Evolutionary conservation across 2,329 filamentous ascomycete genomes (phyloP).

Genomic region (Pyrenochaeta sp.): DNA sequence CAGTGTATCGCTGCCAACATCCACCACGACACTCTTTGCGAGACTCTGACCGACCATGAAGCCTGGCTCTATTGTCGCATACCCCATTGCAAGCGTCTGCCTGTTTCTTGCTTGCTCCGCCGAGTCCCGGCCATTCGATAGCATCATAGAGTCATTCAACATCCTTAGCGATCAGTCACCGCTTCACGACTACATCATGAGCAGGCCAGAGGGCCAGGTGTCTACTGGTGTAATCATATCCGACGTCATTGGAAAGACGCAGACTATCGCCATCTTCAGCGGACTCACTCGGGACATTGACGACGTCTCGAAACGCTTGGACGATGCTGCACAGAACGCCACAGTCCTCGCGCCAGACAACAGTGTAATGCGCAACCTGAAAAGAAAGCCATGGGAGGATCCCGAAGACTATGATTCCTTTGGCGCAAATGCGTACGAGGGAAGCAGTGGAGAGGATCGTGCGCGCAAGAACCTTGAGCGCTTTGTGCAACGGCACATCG

Average conservation of each 20-base stretch:
- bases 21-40: slow-evolving; percentile 15
- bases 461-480: slow-evolving; percentile 77
- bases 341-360: slow-evolving; percentile 91
- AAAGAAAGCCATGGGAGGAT: slow-evolving; percentile 86
- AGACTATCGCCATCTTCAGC: slow-evolving; percentile 83
- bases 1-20: slow-evolving; percentile 14
- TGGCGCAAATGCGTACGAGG: slow-evolving; percentile 77
- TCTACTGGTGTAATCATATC: slow-evolving; percentile 70
- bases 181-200: slow-evolving; percentile 38
- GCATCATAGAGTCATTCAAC: slow-evolving; percentile 38
- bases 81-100: slow-evolving; percentile 37
- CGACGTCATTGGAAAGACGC: slow-evolving; percentile 82
- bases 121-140: slow-evolving; percentile 39
- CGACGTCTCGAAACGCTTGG: slow-evolving; percentile 71
- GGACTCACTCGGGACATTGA: slow-evolving; percentile 79
- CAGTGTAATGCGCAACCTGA: slow-evolving; percentile 76
- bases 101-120: slow-evolving; percentile 42
- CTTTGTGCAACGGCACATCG: slow-evolving; percentile 87
- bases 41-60: slow-evolving; percentile 34
- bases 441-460: slow-evolving; percentile 74
- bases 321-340: slow-evolving; percentile 71
- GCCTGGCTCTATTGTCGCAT: slow-evolving; percentile 27
- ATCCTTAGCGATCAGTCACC: slow-evolving; percentile 37
- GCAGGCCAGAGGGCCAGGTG: slow-evolving; percentile 35
- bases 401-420: slow-evolving; percentile 73